phyloP scores from a whole-genome alignment of 768 basidiomycete genomes.

The Lactarius tabidus region DNA sequence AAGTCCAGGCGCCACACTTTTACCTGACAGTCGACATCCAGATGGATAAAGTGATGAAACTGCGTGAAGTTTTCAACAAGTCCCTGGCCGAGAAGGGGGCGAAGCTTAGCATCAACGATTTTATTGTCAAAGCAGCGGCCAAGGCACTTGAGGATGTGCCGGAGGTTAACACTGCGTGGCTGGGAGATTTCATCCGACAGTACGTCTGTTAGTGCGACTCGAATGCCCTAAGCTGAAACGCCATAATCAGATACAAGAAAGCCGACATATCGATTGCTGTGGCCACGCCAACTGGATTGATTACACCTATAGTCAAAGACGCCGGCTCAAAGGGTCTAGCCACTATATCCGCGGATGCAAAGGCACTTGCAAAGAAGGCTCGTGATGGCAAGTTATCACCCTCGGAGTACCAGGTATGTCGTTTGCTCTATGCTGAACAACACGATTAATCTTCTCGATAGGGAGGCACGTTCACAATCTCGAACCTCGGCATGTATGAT shows the following conservation, averaged over 20 bases:
- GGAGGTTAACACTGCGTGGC: constrained; percentile 97
- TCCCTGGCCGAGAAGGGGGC: constrained; percentile 77
- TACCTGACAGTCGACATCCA: constrained; percentile 92
- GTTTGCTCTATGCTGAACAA: constrained; percentile 13
- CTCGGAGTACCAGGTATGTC: constrained; percentile 84
- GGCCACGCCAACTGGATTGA: constrained; percentile 91
- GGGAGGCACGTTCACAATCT: constrained; percentile 99
- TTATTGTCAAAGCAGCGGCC: constrained; percentile 91
- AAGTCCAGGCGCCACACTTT: constrained; percentile 95
- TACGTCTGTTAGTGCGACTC: constrained; percentile 40
- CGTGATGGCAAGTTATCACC: constrained; percentile 95
- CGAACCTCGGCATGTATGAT: constrained; percentile 98
- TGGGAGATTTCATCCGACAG: constrained; percentile 94
- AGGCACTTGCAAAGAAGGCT: constrained; percentile 90
- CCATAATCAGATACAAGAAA: constrained; percentile 73
- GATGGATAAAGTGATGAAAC: constrained; percentile 94
- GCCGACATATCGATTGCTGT: constrained; percentile 97
- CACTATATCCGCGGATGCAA: constrained; percentile 87
- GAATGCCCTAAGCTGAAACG: constrained; percentile 4
- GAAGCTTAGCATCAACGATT: constrained; percentile 97
- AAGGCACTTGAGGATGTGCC: constrained; percentile 93
- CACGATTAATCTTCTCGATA: constrained; percentile 30
- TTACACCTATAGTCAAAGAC: constrained; percentile 96
- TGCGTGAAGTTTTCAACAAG: constrained; percentile 95
- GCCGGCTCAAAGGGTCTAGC: constrained; percentile 91